phyloP scores from a whole-genome alignment of 1,284 basidiomycete genomes.

The Ceratobasidium sp. region DNA sequence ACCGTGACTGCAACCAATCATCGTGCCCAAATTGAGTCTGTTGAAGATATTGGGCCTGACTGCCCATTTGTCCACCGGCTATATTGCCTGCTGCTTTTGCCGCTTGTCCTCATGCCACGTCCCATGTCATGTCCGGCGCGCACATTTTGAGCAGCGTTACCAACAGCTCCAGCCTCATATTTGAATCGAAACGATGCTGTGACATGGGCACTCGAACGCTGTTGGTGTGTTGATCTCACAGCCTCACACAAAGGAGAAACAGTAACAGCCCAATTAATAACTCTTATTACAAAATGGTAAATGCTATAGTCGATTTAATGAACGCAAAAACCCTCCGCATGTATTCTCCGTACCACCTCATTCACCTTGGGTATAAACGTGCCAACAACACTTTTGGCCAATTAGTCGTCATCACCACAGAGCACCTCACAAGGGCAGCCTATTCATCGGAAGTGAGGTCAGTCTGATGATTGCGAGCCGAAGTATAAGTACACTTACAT shows the following conservation, averaged over 20 bases:
- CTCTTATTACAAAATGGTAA: too few species aligned
- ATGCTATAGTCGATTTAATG: not conserved
- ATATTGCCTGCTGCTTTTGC: not conserved
- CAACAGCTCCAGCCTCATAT: too few species aligned
- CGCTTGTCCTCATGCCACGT: not conserved
- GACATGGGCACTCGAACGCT: too few species aligned
- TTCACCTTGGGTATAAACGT: not conserved
- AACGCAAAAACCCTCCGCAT: not conserved
- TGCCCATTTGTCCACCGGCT: not conserved
- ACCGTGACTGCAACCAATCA: constrained; percentile 25
- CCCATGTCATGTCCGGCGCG: not conserved
- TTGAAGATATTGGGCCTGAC: not conserved
- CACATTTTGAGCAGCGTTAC: not conserved
- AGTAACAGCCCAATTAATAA: too few species aligned
- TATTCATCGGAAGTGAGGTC: constrained; percentile 40
- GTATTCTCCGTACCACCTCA: not conserved
- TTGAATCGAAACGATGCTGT: too few species aligned
- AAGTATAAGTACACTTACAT: constrained; percentile 48
- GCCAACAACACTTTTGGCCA: not conserved
- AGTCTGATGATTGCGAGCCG: not conserved
- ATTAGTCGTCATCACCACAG: constrained; percentile 43
- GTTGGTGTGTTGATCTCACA: too few species aligned
- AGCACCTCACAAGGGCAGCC: constrained; percentile 57
- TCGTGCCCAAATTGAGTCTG: not conserved
- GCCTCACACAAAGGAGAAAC: too few species aligned